Evolutionary conservation across 768 basidiomycete genomes (phyloP), one percentile per base, ranked within the genome.

Genomic region (Boletales sp.): DNA sequence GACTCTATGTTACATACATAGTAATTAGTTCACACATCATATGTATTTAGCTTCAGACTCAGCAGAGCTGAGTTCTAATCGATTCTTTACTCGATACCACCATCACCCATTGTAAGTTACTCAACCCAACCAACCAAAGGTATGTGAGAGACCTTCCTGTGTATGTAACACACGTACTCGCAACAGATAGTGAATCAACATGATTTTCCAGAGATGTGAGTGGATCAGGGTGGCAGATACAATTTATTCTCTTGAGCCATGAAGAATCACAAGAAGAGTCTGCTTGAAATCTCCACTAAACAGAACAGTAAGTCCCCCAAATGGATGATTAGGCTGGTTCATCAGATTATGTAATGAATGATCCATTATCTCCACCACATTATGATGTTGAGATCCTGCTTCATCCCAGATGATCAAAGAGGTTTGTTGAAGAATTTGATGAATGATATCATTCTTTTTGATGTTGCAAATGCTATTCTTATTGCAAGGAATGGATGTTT

Each of bases 221-320:
- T 36, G 35, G 8, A 15, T 36, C 4, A 36, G 35, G 8, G 41
- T 42, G 8, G 13, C 41, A 30, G 15, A n/a, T 12, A 42, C 30
- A 42, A 42, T 42, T 10, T 42, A 63, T 34, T 62, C 61, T 18
- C 67, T 46, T 0, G 67, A 61, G 2, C 74, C 77, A 50, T 65
- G 58, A 0, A 53, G 57, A 9, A 80, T 61, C 0, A 80, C 72
- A 38, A 76, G 78, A 0, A 80, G 64, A 1, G 59, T 77, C 51
- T 79, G 79, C 6, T 66, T 66, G 44, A 74, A 79, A 55, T 81
- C 77, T 1, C 77, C 79, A 44, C 74, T 75, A 68, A 79, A 75
- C 4, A 80, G 47, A 0, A 76, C 56, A 25, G 71, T 72, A 8
- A 78, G 57, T n/a, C 72, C 75, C 35, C 73, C 76, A 72, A 75